Evolutionary conservation across 768 basidiomycete species (phyloP), one percentile per base, ranked within the genome.

Genomic region (Dioszegia hungarica): DNA sequence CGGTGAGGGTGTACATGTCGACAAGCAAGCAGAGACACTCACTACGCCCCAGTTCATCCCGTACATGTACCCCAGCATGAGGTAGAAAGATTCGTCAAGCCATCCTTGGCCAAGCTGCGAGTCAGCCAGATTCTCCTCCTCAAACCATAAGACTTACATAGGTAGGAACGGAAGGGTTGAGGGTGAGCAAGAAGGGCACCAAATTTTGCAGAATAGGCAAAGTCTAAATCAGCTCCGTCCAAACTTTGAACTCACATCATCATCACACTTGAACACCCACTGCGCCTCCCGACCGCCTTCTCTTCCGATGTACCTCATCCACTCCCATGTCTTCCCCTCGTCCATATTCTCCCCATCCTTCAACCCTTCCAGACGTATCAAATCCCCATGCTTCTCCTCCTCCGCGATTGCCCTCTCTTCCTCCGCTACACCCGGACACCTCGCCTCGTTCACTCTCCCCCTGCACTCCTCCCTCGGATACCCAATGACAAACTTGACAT

Each of bases 301-400:
- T 36, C 61, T 53, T 24, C 67, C 68, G 2, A 66, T 62, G 24
- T 59, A 44, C 33, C 64, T 59, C 39, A 70, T 40, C 66, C 68
- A 69, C 41, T 67, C 63, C 54, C 61, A 64, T 9, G 60, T 64
- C 51, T 68, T 73, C 14, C 71, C 71, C 25, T 66, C 41, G 31
- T 73, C 62, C 62, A 70, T 70, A 51, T 73, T 73, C 31, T 73
- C 71, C 20, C 60, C 59, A 20, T 44, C 40, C n/a, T 56, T 39
- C 51, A 70, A 36, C 17, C 54, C 63, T 22, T 64, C 61, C 45
- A 73, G 39, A 20, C 64, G 40, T 12, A 73, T 45, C 36, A 73
- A 17, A 59, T 73, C 71, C 28, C 63, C 63, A 59, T 58, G 61
- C 33, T 46, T 24, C 44, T 49, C 39, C 24, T 57, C 47, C 41